phyloP scores from a whole-genome alignment of 768 basidiomycete genomes.

The Leucocoprinus leucothites region DNA sequence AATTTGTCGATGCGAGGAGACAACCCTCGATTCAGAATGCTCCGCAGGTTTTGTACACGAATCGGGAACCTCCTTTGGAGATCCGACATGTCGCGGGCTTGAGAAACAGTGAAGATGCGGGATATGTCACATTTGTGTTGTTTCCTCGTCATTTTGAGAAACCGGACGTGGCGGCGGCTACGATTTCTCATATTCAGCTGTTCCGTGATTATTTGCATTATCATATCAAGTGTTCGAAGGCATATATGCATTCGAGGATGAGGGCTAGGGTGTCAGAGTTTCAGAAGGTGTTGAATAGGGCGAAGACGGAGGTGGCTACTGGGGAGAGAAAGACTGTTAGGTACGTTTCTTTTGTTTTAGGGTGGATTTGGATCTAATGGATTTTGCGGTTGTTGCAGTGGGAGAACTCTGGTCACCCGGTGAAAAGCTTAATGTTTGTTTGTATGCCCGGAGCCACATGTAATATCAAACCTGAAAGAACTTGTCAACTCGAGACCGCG shows the following conservation, averaged over 20 bases:
- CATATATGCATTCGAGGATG: constrained; percentile 99
- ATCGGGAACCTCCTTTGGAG: constrained; percentile 94
- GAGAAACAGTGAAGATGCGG: constrained; percentile 80
- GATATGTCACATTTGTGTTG: constrained; percentile 96
- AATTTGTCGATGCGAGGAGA: constrained; percentile 98
- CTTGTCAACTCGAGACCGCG: too few relatives aligned
- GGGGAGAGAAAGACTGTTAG: constrained; percentile 89
- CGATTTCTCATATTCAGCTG: constrained; percentile 92
- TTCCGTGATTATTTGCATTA: constrained; percentile 99
- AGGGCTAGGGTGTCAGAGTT: constrained; percentile 91
- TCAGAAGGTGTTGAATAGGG: constrained; percentile 92
- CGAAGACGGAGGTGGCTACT: constrained; percentile 86
- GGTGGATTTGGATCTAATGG: constrained; percentile 9
- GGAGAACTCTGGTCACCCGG: constrained; percentile 54
- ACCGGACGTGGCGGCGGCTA: constrained; percentile 59
- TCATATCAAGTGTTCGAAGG: constrained; percentile 98
- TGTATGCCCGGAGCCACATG: not conserved
- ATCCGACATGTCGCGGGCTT: constrained; percentile 85
- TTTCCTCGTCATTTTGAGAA: constrained; percentile 94
- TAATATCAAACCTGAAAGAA: not conserved
- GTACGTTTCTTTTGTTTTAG: constrained; percentile 39
- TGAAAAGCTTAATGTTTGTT: constrained; percentile 23
- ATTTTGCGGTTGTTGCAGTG: constrained; percentile 31
- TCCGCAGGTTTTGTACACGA: constrained; percentile 94
- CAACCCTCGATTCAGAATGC: constrained; percentile 93